Base-by-base conservation (phyloP, 192 early-diverging fungal genomes). In the Spizellomyces punctatus region DNA sequence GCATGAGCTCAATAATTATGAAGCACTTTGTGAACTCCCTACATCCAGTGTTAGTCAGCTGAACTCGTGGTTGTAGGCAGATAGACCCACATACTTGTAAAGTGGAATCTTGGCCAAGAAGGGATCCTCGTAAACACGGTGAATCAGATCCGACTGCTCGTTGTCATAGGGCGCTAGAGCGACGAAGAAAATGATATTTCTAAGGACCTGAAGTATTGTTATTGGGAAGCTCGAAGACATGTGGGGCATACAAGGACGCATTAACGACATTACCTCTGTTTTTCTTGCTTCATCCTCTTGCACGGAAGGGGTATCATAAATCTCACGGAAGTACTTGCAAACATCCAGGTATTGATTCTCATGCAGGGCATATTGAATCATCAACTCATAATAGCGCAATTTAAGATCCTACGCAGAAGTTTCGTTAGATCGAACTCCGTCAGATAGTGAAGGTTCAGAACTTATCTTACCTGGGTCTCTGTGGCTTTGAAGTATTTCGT, bases 341-440 rank as follows among this genome's bases (percentile, higher is more conserved):
- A 89, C 92, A 66, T 93, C 90, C 72, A 99, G 82, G 74, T 91
- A 96, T 78, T 94, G 86, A 52, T 86, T 86, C 80, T 94, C 95
- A 72, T 99, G 94, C 69, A 96, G 72, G 6, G 96, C 93, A 70
- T 94, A 90, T 79, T 94, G 89, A 66, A 98, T 94, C 96, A 99
- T 96, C 58, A 97, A 85, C 67, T 95, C 89, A 79, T 96, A 98
- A 85, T 89, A 99, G 50, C 95, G 91, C 71, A 98, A 80, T 89
- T 99, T 99, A 64, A 96, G 80, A 77, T 95, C 93, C 88, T 94
- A 66, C 6, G 14, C 42, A 8, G 48, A 9, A 9, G 17, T 14
- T 46, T 52, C 5, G 14, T 63, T 14, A 50, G 27, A 27, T n/a
- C 45, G 43, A 36, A 9, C 8, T 27, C 10, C 45, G 12, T 68